phyloP scores from a whole-genome alignment of 1,139 yeast species.

The Hyphopichia burtonii region DNA sequence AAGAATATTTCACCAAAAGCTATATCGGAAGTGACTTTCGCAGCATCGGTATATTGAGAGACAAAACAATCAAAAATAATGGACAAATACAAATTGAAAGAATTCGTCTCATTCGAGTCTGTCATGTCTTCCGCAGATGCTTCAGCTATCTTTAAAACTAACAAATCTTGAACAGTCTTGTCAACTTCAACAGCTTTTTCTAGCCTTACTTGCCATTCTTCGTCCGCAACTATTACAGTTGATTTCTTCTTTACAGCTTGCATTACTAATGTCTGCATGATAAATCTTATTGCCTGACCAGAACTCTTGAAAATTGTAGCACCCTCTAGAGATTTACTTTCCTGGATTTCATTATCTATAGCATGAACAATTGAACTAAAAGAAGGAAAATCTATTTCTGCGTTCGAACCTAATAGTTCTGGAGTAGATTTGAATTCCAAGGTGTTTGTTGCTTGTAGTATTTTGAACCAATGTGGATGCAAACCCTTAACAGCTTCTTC shows the following conservation, averaged over 20 bases:
- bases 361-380: constrained; percentile 33
- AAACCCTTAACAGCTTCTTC: constrained; percentile 85
- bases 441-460: constrained; percentile 43
- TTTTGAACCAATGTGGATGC: constrained; percentile 70
- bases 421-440: constrained; percentile 41
- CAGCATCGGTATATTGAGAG: constrained; percentile 19
- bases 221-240: constrained; percentile 66
- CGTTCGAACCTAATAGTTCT: constrained; percentile 40
- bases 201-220: constrained; percentile 70
- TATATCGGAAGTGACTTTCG: constrained; percentile 14
- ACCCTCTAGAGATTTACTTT: constrained; percentile 12
- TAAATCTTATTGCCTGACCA: constrained; percentile 46
- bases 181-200: constrained; percentile 74
- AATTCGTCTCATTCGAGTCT: constrained; percentile 8
- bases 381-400: constrained; percentile 42
- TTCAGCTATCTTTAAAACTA: constrained; percentile 25
- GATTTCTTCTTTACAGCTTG: constrained; percentile 51
- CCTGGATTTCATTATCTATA: constrained; percentile 24
- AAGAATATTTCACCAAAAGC: constrained; percentile 29
- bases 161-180: constrained; percentile 42
- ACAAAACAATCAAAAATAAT: constrained; percentile 29
- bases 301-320: constrained; percentile 31
- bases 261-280: constrained; percentile 59
- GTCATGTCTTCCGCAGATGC: constrained; percentile 16
- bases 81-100: constrained; percentile 18